Conservation (phyloP, 331 rosid species). For the Arachis monticola region DNA sequence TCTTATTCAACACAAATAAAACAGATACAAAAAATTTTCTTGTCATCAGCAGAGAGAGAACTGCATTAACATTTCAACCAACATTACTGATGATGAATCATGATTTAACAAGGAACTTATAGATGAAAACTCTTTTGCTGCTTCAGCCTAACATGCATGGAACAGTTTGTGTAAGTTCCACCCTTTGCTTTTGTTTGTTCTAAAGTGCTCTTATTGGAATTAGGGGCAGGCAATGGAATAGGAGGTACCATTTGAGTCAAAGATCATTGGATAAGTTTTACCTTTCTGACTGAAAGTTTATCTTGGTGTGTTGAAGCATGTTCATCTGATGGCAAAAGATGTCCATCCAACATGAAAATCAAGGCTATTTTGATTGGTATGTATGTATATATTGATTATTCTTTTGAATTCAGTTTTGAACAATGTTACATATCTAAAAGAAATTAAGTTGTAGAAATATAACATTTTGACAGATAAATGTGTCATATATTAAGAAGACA, state of each 20-base stretch:
- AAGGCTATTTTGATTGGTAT: neutral
- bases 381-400: neutral
- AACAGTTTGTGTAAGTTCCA: slow-evolving; percentile 12
- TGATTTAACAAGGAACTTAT: neutral
- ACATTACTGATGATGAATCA: neutral
- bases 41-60: neutral
- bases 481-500: neutral
- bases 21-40: neutral
- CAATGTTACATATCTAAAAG: neutral
- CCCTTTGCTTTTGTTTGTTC: too few relatives aligned
- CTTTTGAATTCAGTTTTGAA: slow-evolving; percentile 4
- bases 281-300: neutral
- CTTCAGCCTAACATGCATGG: neutral
- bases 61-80: neutral
- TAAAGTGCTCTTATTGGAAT: too few relatives aligned
- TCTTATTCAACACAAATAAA: neutral
- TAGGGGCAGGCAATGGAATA: too few relatives aligned
- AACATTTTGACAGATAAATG: neutral
- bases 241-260: too few relatives aligned
- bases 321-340: neutral
- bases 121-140: neutral
- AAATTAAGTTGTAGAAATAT: too few relatives aligned
- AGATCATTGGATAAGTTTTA: too few relatives aligned
- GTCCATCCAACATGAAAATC: slow-evolving; percentile 10
- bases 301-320: slow-evolving; percentile 3